Evolutionary conservation across 345 rosid species (phyloP).

Genomic region (Crucihimalaya himalaica): DNA sequence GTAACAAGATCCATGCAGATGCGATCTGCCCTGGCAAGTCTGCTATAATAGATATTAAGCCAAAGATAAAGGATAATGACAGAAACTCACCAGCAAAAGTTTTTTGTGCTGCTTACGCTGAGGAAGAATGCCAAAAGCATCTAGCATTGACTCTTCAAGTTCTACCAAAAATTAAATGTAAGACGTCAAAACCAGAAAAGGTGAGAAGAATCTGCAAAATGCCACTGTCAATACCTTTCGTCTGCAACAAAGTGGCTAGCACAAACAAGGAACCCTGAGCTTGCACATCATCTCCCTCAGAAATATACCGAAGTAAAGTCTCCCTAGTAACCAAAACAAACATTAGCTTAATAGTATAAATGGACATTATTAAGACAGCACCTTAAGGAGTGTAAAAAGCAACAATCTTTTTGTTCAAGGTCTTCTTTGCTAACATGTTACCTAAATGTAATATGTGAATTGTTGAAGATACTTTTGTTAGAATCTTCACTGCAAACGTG

Average conservation of each 20-base stretch:
- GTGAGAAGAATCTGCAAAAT: constrained; percentile 18
- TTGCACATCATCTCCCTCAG: constrained; percentile 70
- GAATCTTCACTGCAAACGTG: constrained; percentile 46
- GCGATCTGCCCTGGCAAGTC: not conserved
- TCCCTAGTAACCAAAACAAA: constrained; percentile 55
- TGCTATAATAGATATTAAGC: constrained; percentile 3
- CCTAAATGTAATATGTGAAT: constrained; percentile 62
- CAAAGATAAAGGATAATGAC: constrained; percentile 21
- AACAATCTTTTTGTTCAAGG: constrained; percentile 7
- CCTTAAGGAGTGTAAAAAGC: constrained; percentile 2
- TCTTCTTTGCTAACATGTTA: constrained; percentile 38
- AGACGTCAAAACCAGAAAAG: constrained; percentile 18
- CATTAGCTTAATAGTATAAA: constrained; percentile 10
- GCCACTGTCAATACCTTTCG: constrained; percentile 69
- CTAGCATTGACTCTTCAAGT: constrained; percentile 92
- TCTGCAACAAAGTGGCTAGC: constrained; percentile 88
- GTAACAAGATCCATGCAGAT: constrained; percentile 13
- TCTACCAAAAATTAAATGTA: constrained; percentile 49
- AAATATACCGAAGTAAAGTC: constrained; percentile 64
- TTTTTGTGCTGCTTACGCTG: constrained; percentile 96
- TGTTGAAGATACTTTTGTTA: constrained; percentile 30
- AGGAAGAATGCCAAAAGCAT: constrained; percentile 98
- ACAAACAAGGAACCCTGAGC: constrained; percentile 84
- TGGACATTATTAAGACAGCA: not conserved
- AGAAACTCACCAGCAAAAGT: constrained; percentile 71